These are phyloP conservation scores for Priceomyces fermenticarens DNA, from an alignment of 805 yeast genomes.

Conservation along the genomic window DNA sequence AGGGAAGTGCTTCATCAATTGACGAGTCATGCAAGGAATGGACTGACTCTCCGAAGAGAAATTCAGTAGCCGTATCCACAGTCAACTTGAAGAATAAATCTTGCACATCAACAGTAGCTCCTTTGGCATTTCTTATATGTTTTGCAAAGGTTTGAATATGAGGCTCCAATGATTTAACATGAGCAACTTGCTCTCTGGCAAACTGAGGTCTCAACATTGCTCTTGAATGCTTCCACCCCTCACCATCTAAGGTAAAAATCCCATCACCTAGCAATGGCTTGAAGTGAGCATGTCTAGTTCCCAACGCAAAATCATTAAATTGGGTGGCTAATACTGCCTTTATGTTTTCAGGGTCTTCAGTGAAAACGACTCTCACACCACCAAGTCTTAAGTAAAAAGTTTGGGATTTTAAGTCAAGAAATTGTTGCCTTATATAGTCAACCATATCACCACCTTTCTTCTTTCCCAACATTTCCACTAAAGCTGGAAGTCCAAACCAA, in stretches of 20 bases:
- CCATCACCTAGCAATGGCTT: constrained; percentile 36
- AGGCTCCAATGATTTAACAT: constrained; percentile 27
- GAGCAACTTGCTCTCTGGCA: constrained; percentile 36
- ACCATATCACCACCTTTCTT: constrained; percentile 17
- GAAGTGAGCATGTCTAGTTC: constrained; percentile 27
- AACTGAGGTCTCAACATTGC: constrained; percentile 39
- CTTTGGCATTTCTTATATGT: constrained; percentile 16
- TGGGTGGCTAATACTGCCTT: constrained; percentile 35
- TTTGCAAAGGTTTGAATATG: constrained; percentile 25
- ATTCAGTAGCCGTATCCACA: constrained; percentile 39
- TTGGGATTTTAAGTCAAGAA: constrained; percentile 14
- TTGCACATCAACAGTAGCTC: constrained; percentile 27
- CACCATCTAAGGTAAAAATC: constrained; percentile 37
- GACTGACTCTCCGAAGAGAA: constrained; percentile 37
- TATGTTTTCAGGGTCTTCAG: constrained; percentile 35
- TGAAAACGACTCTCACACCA: constrained; percentile 19
- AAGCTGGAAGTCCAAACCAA: constrained; percentile 7
- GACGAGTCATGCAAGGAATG: constrained; percentile 21
- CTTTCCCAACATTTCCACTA: constrained; percentile 10
- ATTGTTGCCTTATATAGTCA: constrained; percentile 11
- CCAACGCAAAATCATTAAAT: constrained; percentile 33
- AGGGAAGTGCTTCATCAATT: constrained; percentile 17
- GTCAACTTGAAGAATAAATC: constrained; percentile 34
- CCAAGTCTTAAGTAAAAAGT: constrained; percentile 14
- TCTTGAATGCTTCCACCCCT: constrained; percentile 35